Percentiles rank a stretch among this genome's conserved stretches.
Conservation (phyloP, 192 early-diverging fungal genomes). For the Coemansia sp. region DNA sequence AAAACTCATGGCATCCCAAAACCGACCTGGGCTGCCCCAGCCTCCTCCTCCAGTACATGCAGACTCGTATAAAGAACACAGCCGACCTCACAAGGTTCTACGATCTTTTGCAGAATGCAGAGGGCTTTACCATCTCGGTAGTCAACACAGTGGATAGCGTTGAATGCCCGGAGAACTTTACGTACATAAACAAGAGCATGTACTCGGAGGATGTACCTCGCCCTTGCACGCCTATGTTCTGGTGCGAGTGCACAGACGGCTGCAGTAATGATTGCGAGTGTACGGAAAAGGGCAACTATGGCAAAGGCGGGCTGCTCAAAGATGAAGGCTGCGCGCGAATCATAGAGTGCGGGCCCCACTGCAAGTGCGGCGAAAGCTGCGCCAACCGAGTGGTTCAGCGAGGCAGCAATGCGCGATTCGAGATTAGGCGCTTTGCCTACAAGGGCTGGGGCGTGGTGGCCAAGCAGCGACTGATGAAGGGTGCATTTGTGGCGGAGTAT, state of each 20-base stretch:
- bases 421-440: constrained; percentile 36
- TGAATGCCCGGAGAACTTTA: constrained; percentile 33
- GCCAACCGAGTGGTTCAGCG: constrained; percentile 44
- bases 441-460: constrained; percentile 55
- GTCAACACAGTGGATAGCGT: constrained; percentile 42
- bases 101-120: constrained; percentile 16
- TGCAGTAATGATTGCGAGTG: constrained; percentile 27
- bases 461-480: constrained; percentile 21
- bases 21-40: constrained; percentile 8
- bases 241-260: constrained; percentile 31
- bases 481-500: constrained; percentile 94
- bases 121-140: constrained; percentile 24
- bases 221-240: constrained; percentile 35
- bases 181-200: constrained; percentile 37
- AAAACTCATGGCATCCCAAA: constrained; percentile 25
- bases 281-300: constrained; percentile 26
- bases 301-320: constrained; percentile 24
- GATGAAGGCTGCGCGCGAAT: constrained; percentile 8
- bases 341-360: constrained; percentile 43
- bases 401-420: constrained; percentile 31
- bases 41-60: constrained; percentile 16
- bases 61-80: constrained; percentile 11
- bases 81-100: constrained; percentile 40
- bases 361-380: constrained; percentile 37
- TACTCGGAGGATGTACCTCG: constrained; percentile 42